Conservation (phyloP, 306 rosid genomes). For the Gynostemma pentaphyllum region DNA sequence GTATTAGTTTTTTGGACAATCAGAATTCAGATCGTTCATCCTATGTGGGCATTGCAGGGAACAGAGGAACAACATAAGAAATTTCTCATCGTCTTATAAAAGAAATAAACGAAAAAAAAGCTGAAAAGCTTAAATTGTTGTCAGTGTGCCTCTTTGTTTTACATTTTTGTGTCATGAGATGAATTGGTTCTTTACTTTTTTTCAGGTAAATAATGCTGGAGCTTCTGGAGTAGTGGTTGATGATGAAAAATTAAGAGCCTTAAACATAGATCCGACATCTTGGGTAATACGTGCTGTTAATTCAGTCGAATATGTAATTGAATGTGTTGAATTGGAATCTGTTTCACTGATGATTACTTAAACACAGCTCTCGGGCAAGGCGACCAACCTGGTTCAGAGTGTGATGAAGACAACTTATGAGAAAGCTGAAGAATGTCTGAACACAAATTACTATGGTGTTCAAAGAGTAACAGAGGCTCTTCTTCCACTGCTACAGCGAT, state of each 20-base stretch:
- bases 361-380: conserved; percentile 38
- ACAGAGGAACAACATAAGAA: not conserved
- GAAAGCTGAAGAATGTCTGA: conserved; percentile 37
- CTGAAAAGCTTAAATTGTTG: no score
- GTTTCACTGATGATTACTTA: not conserved
- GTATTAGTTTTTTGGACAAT: no score
- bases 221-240: conserved; percentile 26
- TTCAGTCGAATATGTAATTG: not conserved
- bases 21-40: no score
- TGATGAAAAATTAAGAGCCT: conserved; percentile 28
- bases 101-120: not conserved
- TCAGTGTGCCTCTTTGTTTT: no score
- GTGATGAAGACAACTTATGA: conserved; percentile 24
- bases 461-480: conserved; percentile 42
- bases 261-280: conserved; percentile 25
- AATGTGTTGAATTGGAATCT: not conserved
- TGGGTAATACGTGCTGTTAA: conserved; percentile 23
- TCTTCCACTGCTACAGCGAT: conserved; percentile 38
- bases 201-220: conserved; percentile 50
- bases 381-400: conserved; percentile 17
- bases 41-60: not conserved
- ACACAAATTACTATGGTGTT: conserved; percentile 42
- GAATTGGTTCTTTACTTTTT: not conserved
- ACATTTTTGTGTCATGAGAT: not conserved
- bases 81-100: not conserved